These are phyloP conservation scores for Penicillium sp. DNA, from an alignment of 2,329 filamentous ascomycete genomes.

Conservation along the genomic window DNA sequence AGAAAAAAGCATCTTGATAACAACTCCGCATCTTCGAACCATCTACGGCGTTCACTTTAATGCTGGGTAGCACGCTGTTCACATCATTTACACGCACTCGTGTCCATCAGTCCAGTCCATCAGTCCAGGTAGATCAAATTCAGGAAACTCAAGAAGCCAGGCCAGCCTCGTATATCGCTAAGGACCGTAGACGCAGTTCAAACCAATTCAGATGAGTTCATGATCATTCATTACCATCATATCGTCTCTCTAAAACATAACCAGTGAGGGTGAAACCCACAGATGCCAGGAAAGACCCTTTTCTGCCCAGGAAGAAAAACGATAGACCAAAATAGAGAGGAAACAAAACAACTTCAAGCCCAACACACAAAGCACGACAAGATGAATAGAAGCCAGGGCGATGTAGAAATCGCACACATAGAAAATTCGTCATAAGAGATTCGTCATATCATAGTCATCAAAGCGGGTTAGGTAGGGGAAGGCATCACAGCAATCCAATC, in stretches of 20 bases:
- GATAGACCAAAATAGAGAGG: constrained; percentile 5
- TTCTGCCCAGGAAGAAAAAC: constrained; percentile 12
- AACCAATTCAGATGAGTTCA: constrained; percentile 13
- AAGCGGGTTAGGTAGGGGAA: constrained; percentile 15
- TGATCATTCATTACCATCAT: constrained; percentile 30
- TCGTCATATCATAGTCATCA: constrained; percentile 40
- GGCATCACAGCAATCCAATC: too few species aligned
- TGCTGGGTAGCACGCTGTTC: too few species aligned
- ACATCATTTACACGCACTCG: too few species aligned
- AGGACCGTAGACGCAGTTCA: neutral
- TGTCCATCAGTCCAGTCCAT: too few species aligned
- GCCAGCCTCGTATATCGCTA: constrained; percentile 2
- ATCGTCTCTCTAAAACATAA: constrained; percentile 28
- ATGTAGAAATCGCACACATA: constrained; percentile 22
- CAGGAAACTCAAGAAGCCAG: too few species aligned
- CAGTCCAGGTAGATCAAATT: too few species aligned
- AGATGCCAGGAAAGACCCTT: constrained; percentile 15
- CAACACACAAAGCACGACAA: constrained; percentile 1
- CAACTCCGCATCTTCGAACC: neutral
- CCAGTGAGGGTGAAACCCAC: constrained; percentile 8
- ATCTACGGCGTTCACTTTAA: neutral
- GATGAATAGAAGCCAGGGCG: constrained; percentile 7
- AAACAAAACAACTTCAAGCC: constrained; percentile 5
- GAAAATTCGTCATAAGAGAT: constrained; percentile 33
- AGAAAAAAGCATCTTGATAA: neutral